These are phyloP conservation scores for Solanum ossicruentum DNA, from an alignment of 257 asterid species.

Conservation along the genomic window DNA sequence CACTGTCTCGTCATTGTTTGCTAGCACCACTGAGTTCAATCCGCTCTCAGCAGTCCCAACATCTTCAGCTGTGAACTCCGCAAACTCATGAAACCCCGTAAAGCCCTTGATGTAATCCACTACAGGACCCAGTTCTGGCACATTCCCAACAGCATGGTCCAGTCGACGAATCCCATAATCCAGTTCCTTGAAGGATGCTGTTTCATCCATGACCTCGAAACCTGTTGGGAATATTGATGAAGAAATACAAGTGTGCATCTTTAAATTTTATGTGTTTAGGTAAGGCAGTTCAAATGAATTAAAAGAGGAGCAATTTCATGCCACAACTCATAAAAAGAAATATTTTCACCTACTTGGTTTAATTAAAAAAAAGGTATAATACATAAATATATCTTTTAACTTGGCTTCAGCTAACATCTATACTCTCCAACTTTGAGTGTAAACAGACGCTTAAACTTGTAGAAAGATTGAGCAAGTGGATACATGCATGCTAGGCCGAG, in stretches of 20 bases:
- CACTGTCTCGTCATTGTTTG: constrained; percentile 69
- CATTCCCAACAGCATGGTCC: constrained; percentile 91
- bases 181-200: constrained; percentile 24
- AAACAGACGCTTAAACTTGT: too few relatives aligned
- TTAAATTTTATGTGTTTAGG: neutral
- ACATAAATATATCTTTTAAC: too few relatives aligned
- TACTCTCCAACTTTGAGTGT: too few relatives aligned
- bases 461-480: too few relatives aligned
- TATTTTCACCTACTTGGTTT: neutral
- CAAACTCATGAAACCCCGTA: constrained; percentile 86
- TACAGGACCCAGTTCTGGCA: constrained; percentile 45
- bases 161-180: constrained; percentile 72
- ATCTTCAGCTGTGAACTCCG: constrained; percentile 75
- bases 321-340: neutral
- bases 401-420: too few relatives aligned
- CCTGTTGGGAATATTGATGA: neutral
- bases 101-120: constrained; percentile 58
- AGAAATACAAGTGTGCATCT: neutral
- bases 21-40: constrained; percentile 68
- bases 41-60: constrained; percentile 90
- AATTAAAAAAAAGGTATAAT: neutral
- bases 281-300: neutral
- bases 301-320: neutral
- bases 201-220: constrained; percentile 21
- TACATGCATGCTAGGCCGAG: too few relatives aligned